Evolutionary conservation across 2,329 filamentous ascomycete genomes (phyloP).

Genomic region (Aureobasidium sp.): DNA sequence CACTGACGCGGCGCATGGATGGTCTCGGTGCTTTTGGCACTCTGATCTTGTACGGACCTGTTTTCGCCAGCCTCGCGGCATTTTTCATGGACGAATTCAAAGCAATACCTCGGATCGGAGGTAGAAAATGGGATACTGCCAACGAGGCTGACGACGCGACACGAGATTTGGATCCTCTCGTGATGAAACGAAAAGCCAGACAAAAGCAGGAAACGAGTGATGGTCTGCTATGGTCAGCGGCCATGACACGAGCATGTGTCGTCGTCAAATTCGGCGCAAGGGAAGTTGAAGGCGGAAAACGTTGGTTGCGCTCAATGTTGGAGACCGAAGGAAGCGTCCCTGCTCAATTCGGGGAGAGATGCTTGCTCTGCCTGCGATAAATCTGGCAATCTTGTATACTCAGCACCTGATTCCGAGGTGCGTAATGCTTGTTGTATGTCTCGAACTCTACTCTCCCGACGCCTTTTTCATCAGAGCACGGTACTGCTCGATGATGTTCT

Average conservation of each 20-base stretch:
- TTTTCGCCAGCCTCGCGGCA: slow-evolving; percentile 55
- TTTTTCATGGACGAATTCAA: slow-evolving; percentile 77
- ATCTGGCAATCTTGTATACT: neutral
- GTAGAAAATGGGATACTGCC: slow-evolving; percentile 57
- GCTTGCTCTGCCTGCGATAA: slow-evolving; percentile 60
- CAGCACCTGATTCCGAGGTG: neutral
- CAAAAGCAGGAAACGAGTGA: slow-evolving; percentile 49
- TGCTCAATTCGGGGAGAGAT: slow-evolving; percentile 67
- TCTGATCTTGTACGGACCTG: slow-evolving; percentile 66
- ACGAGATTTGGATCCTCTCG: slow-evolving; percentile 20
- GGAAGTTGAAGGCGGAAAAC: slow-evolving; percentile 69
- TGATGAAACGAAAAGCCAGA: slow-evolving; percentile 43
- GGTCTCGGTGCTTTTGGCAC: slow-evolving; percentile 73
- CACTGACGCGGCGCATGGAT: slow-evolving; percentile 53
- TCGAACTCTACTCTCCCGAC: neutral
- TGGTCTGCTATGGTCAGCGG: slow-evolving; percentile 71
- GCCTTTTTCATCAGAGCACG: slow-evolving; percentile 51
- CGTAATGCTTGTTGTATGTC: neutral
- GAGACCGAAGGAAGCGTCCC: slow-evolving; percentile 63
- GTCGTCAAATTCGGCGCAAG: slow-evolving; percentile 84
- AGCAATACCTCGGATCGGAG: slow-evolving; percentile 70
- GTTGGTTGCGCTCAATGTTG: slow-evolving; percentile 72
- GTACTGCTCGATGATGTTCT: slow-evolving; percentile 65
- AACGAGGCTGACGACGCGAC: slow-evolving; percentile 31
- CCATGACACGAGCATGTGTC: slow-evolving; percentile 70